phyloP scores from a whole-genome alignment of 1,139 yeast species.

The Diutina neorugosa region DNA sequence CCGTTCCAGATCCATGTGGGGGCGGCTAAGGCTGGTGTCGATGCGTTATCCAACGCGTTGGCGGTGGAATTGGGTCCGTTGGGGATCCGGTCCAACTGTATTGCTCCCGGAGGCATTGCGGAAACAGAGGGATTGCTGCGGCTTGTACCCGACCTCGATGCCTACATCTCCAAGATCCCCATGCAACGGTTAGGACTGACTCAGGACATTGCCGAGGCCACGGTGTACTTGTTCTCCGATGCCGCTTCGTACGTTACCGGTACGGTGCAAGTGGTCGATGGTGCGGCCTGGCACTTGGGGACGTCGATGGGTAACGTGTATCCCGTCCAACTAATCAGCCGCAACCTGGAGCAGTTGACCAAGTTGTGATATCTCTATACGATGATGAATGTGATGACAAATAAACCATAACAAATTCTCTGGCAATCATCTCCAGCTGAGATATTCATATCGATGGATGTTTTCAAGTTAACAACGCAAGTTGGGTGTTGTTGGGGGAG shows the following conservation, averaged over 20 bases:
- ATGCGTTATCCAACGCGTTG: slow-evolving; percentile 67
- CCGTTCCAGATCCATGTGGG: slow-evolving; percentile 82
- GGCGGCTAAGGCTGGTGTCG: slow-evolving; percentile 92
- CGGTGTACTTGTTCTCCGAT: slow-evolving; percentile 71
- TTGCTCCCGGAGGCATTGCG: slow-evolving; percentile 81
- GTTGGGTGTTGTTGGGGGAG: too few relatives aligned
- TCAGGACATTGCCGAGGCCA: slow-evolving; percentile 77
- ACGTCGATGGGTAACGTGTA: slow-evolving; percentile 21
- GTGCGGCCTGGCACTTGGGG: slow-evolving; percentile 82
- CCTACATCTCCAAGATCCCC: slow-evolving; percentile 42
- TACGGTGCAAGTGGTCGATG: slow-evolving; percentile 72
- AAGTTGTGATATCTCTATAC: slow-evolving; percentile 7
- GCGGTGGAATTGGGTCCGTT: slow-evolving; percentile 86
- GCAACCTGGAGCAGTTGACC: slow-evolving; percentile 12
- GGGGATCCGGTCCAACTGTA: slow-evolving; percentile 68
- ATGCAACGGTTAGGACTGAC: slow-evolving; percentile 67
- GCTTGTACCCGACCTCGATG: slow-evolving; percentile 27
- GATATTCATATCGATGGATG: too few relatives aligned
- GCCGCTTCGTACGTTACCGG: slow-evolving; percentile 78
- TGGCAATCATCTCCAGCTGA: too few relatives aligned
- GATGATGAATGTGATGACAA: background rate
- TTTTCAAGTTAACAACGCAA: too few relatives aligned
- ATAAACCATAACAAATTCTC: too few relatives aligned
- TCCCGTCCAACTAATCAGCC: slow-evolving; percentile 19
- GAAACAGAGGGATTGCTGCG: slow-evolving; percentile 74